These are phyloP conservation scores for Jackrogersella multiformis DNA, from an alignment of 495 filamentous ascomycete species.

Conservation along the genomic window DNA sequence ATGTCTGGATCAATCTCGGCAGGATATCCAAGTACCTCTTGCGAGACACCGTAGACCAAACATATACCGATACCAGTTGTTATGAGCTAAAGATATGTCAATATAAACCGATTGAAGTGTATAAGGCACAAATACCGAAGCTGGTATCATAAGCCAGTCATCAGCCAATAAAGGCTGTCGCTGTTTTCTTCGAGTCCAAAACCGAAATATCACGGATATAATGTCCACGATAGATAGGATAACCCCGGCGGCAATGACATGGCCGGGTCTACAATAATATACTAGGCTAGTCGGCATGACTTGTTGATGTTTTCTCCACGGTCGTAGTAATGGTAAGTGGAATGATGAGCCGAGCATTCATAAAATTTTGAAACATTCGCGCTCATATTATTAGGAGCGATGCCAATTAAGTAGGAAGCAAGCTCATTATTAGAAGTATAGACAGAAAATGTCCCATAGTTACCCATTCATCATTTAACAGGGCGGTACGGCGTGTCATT, in stretches of 20 bases:
- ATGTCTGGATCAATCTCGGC: conserved; percentile 6
- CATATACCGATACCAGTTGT: conserved; percentile 27
- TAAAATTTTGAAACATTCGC: not conserved
- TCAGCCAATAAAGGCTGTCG: conserved; percentile 41
- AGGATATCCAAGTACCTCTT: conserved; percentile 24
- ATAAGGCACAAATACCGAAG: conserved; percentile 29
- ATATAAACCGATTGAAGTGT: not conserved
- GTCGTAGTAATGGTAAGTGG: not conserved
- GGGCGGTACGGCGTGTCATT: not conserved
- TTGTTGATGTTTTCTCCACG: not conserved
- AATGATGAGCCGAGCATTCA: not conserved
- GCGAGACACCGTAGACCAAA: conserved; percentile 30
- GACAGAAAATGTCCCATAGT: no score
- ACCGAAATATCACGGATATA: conserved; percentile 26
- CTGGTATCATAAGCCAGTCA: conserved; percentile 48
- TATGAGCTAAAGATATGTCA: conserved; percentile 12
- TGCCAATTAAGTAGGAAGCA: not conserved
- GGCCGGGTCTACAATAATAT: conserved; percentile 22
- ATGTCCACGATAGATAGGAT: conserved; percentile 27
- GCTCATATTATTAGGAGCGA: not conserved
- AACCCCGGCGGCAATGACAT: conserved; percentile 33
- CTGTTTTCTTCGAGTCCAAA: conserved; percentile 34
- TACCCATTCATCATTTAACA: not conserved
- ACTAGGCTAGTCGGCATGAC: not conserved
- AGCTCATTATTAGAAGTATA: not conserved